Evolutionary conservation across 139 green algal genomes (phyloP), one percentile per base, ranked within the genome.

Genomic region (Chlorella sp.): DNA sequence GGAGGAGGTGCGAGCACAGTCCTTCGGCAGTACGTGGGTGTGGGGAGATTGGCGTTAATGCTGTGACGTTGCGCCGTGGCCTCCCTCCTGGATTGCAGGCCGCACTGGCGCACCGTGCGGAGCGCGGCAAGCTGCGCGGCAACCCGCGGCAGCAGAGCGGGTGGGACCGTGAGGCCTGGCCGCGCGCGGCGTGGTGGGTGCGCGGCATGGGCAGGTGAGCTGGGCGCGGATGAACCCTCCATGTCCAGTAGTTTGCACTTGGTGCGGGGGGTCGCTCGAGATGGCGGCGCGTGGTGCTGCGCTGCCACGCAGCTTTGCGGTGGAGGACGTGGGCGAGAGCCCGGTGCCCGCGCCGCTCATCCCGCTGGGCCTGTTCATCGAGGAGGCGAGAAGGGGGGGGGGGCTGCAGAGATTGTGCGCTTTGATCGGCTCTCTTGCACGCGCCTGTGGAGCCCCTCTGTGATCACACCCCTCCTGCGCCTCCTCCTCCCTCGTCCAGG

Each of bases 331-430:
- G 82, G 84, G 59, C 45, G 91, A 95, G 31, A 65, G 48, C 41
- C 90, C 91, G 21, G 71, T 90, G 51, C 82, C 89, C 62, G 66
- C 77, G 12, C 84, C 88, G 27, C 91, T 91, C 27, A 31, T 63
- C 0, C 86, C 84, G 0, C 83, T 96, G 67, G 88, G 84, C 0
- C 71, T 86, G 11, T 94, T 96, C 71, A 84, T 96, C 60, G 69
- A 23, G 2, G 55, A 86, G 46, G 78, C 91, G 63, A 82, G 84
- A 21, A 56, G 31, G 41, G 17, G 6, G 41, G 62, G 40, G 62
- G 23, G 38, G n/a, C n/a, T n/a, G n/a, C n/a, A n/a, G n/a, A n/a
- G n/a, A n/a, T n/a, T n/a, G n/a, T n/a, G n/a, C n/a, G n/a, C n/a
- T n/a, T n/a, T n/a, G n/a, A n/a, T 40, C 21, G 8, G 5, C 19